These are phyloP conservation scores for Huntiella bhutanensis DNA, from an alignment of 2,329 filamentous ascomycete genomes.

Conservation along the genomic window DNA sequence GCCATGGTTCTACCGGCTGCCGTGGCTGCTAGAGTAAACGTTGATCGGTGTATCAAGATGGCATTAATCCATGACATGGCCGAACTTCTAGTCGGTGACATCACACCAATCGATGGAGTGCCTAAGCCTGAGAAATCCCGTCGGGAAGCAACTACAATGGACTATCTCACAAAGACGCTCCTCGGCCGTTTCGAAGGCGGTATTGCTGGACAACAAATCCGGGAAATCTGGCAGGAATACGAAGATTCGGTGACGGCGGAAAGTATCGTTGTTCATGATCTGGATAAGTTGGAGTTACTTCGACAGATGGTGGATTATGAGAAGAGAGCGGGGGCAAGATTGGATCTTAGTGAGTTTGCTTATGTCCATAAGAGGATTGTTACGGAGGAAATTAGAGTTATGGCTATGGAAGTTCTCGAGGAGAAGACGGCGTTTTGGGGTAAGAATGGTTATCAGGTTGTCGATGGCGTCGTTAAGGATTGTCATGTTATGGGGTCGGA, in stretches of 20 bases:
- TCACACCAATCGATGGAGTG: slow-evolving; percentile 79
- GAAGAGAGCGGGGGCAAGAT: slow-evolving; percentile 40
- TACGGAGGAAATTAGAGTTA: slow-evolving; percentile 59
- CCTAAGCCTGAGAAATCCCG: slow-evolving; percentile 74
- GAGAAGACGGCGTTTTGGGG: slow-evolving; percentile 63
- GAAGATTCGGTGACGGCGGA: slow-evolving; percentile 73
- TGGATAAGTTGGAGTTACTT: slow-evolving; percentile 91
- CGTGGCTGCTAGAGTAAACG: slow-evolving; percentile 52
- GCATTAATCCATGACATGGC: slow-evolving; percentile 96
- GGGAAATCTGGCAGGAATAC: slow-evolving; percentile 82
- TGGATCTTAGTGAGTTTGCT: slow-evolving; percentile 74
- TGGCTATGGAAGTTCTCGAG: slow-evolving; percentile 56
- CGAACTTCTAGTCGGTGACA: slow-evolving; percentile 84
- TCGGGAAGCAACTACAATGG: slow-evolving; percentile 77
- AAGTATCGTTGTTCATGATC: slow-evolving; percentile 79
- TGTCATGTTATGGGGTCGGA: slow-evolving; percentile 1
- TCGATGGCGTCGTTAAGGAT: not conserved
- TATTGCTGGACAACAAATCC: slow-evolving; percentile 47
- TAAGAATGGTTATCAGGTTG: slow-evolving; percentile 11
- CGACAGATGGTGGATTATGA: slow-evolving; percentile 97
- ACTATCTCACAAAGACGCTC: slow-evolving; percentile 59
- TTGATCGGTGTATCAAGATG: slow-evolving; percentile 80
- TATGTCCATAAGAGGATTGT: slow-evolving; percentile 57
- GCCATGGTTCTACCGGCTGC: slow-evolving; percentile 74
- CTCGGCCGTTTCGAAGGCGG: slow-evolving; percentile 62